A percentile compares a stretch with the other conserved stretches of the same genome.
Conservation (phyloP, 352 stramenopile genomes). For the Globisporangium recalcitrans region DNA sequence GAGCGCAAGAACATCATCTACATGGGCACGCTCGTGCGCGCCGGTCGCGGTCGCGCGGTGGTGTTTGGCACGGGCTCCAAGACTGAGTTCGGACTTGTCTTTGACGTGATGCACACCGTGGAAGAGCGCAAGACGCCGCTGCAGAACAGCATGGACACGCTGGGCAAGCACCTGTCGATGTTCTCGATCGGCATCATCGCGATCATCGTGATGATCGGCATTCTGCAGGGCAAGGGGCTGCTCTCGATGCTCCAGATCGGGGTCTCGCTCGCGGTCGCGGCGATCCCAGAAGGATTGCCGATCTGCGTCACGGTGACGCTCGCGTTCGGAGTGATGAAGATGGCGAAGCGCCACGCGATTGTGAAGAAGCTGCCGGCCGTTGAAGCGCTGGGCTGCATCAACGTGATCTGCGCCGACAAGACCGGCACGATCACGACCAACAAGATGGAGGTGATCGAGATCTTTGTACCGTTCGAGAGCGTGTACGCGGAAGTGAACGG, state of each 20-base stretch:
- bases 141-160: slow-evolving; percentile 94
- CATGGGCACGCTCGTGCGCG: slow-evolving; percentile 94
- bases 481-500: slow-evolving; percentile 62
- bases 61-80: slow-evolving; percentile 91
- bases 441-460: slow-evolving; percentile 82
- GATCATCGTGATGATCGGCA: slow-evolving; percentile 92
- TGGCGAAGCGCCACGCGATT: slow-evolving; percentile 82
- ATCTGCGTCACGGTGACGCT: slow-evolving; percentile 82
- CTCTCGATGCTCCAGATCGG: slow-evolving; percentile 96
- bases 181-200: slow-evolving; percentile 91
- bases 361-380: slow-evolving; percentile 87
- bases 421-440: slow-evolving; percentile 93
- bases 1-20: slow-evolving; percentile 93
- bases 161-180: slow-evolving; percentile 93
- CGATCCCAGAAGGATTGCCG: slow-evolving; percentile 73
- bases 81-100: slow-evolving; percentile 96
- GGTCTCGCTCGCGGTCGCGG: slow-evolving; percentile 81
- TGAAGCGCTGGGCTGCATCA: slow-evolving; percentile 87
- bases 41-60: slow-evolving; percentile 89
- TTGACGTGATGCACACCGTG: slow-evolving; percentile 91
- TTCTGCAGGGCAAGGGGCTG: slow-evolving; percentile 88
- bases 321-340: slow-evolving; percentile 81
- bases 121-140: slow-evolving; percentile 92
- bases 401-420: slow-evolving; percentile 93
- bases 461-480: slow-evolving; percentile 78